A percentile compares a stretch with the other conserved stretches of the same genome.
Conservation (phyloP, 1,139 yeast species). For the Diutina catenulata region DNA sequence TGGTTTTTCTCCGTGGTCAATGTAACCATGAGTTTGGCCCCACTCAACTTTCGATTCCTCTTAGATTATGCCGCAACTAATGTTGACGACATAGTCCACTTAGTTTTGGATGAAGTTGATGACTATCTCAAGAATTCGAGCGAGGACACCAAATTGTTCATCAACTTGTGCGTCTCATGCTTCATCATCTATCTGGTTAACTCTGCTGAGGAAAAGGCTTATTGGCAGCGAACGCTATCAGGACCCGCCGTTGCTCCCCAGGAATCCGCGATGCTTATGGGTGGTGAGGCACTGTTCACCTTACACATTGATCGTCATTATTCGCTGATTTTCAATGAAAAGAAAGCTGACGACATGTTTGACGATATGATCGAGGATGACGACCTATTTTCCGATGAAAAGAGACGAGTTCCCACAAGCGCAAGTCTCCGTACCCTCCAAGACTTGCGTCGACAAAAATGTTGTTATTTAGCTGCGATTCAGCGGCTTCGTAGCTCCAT, state of each 20-base stretch:
- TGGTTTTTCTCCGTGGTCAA: slow-evolving; percentile 5
- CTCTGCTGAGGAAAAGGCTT: slow-evolving; percentile 5
- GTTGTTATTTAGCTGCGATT: too few relatives aligned
- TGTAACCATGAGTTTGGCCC: slow-evolving; percentile 7
- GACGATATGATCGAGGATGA: slow-evolving; percentile 3
- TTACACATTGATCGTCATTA: slow-evolving; percentile 9
- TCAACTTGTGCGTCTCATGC: not conserved
- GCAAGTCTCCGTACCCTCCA: too few relatives aligned
- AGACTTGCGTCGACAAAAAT: too few relatives aligned
- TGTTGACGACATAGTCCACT: not conserved
- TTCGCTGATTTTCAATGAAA: slow-evolving; percentile 9
- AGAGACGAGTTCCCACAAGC: slow-evolving; percentile 1
- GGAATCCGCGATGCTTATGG: not conserved
- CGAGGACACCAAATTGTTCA: not conserved
- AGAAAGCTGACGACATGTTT: not conserved
- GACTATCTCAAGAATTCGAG: not conserved
- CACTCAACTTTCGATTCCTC: not conserved
- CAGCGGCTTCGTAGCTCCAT: too few relatives aligned
- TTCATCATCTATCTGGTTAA: slow-evolving; percentile 6
- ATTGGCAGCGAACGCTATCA: slow-evolving; percentile 1
- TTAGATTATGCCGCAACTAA: not conserved
- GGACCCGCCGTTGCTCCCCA: slow-evolving; percentile 5
- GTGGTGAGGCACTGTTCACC: slow-evolving; percentile 6
- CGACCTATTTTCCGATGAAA: slow-evolving; percentile 5
- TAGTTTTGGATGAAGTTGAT: not conserved